Evolutionary conservation across 495 filamentous ascomycete species (phyloP), one percentile per base, ranked within the genome.

Genomic region (Hyaloscypha finlandica): DNA sequence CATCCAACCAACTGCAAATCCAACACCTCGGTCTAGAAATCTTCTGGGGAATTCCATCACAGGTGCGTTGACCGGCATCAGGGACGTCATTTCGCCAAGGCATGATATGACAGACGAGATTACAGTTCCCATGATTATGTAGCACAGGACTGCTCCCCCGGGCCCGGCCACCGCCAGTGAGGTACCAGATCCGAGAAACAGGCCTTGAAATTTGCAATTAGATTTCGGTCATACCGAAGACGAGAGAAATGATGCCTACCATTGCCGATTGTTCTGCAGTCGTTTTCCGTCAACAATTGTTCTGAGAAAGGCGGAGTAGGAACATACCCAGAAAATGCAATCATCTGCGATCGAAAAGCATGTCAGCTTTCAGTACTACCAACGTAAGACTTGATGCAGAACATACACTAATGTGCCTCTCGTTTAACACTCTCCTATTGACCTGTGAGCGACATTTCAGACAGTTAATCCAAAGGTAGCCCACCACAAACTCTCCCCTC

Each of bases 1-100:
- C 55, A 83, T 80, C 82, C 82, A 88, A 0, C 81, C 82, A n/a
- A 79, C 76, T 9, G 80, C 81, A 74, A 81, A 83, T 9, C 82
- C 82, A 54, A 84, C 75, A 22, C 78, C 78, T 56, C 75, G 71
- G 63, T 82, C 80, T 8, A 84, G 67, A 66, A 81, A 84, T 3
- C 81, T 76, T 6, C 81, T 74, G 5, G 81, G 75, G 70, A 83
- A 84, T 65, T 84, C 81, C 74, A 83, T 80, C 2, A 83, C 73
- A 5, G 81, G 78, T 29, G 80, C 81, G 63, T 80, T 81, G 48
- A 84, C 80, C 12, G 81, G 81, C 71, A 84, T 79, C 37, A 83
- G 68, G 9, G 81, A 79, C 16, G 81, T 83, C 81, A 84, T 84
- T 60, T 84, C 81, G n/a, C 81, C 80, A 16, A 84, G 68, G 54